These are phyloP conservation scores for Penicillium sp. DNA, from an alignment of 2,329 filamentous ascomycete species.

Conservation along the genomic window DNA sequence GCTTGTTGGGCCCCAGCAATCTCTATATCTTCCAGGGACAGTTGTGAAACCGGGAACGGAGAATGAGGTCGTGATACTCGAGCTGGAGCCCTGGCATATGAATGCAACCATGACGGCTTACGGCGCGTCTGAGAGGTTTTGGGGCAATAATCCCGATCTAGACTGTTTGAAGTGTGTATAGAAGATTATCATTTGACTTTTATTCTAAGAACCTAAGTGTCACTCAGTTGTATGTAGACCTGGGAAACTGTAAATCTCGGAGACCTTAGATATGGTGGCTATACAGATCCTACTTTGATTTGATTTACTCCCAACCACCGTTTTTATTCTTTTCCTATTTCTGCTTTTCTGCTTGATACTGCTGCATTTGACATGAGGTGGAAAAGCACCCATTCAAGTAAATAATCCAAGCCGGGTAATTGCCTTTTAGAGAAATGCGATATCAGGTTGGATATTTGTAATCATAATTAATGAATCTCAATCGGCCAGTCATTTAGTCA, in stretches of 20 bases:
- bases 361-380: too few species aligned
- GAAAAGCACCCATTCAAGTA: too few species aligned
- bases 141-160: conserved; percentile 30
- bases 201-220: not conserved
- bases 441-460: too few species aligned
- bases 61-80: conserved; percentile 45
- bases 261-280: not conserved
- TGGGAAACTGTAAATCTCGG: not conserved
- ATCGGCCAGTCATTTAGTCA: too few species aligned
- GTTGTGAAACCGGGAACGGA: conserved; percentile 26
- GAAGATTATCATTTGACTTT: not conserved
- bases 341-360: too few species aligned
- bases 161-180: conserved; percentile 16
- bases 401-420: too few species aligned
- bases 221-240: not conserved
- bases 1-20: conserved; percentile 47
- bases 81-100: conserved; percentile 37
- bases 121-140: conserved; percentile 22
- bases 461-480: too few species aligned
- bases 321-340: too few species aligned
- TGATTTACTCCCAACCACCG: too few species aligned
- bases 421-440: too few species aligned
- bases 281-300: not conserved
- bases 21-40: conserved; percentile 43
- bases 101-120: conserved; percentile 16